phyloP scores from a whole-genome alignment of 2,329 filamentous ascomycete species.

The Colletotrichum tropicale region DNA sequence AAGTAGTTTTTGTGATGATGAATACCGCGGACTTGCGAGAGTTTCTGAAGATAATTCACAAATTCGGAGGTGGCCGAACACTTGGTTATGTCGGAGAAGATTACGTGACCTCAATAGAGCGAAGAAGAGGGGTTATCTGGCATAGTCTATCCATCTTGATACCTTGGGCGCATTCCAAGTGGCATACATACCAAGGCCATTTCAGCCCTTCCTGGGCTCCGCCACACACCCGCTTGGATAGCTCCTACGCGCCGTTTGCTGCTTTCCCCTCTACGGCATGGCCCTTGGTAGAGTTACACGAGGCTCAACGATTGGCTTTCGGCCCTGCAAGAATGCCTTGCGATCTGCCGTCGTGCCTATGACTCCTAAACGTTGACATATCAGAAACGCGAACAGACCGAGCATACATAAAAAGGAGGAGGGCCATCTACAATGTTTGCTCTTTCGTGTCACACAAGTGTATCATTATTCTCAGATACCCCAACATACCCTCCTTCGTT shows the following conservation, averaged over 20 bases:
- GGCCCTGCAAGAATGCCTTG: neutral
- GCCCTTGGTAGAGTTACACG: neutral
- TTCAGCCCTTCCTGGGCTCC: neutral
- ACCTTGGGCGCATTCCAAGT: neutral
- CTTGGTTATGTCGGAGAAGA: neutral
- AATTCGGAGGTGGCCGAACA: neutral
- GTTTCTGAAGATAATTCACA: neutral
- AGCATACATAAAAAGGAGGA: neutral
- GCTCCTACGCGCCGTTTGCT: neutral
- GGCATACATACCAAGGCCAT: neutral
- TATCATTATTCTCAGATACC: neutral
- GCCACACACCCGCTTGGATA: neutral
- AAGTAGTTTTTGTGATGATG: neutral
- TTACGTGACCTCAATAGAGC: neutral
- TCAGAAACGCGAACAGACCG: neutral
- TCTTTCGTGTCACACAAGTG: neutral
- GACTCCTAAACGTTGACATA: neutral
- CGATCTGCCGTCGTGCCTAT: neutral
- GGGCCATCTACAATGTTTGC: neutral
- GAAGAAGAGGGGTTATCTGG: neutral
- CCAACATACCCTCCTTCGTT: neutral
- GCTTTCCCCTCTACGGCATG: neutral
- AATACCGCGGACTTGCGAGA: fast-evolving
- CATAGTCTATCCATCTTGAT: neutral
- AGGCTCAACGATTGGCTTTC: neutral